A percentile compares a stretch with the other conserved stretches of the same genome.
These are phyloP conservation scores for Skeletonema tropicum DNA, from an alignment of 108 stramenopile species.

Conservation along the genomic window DNA sequence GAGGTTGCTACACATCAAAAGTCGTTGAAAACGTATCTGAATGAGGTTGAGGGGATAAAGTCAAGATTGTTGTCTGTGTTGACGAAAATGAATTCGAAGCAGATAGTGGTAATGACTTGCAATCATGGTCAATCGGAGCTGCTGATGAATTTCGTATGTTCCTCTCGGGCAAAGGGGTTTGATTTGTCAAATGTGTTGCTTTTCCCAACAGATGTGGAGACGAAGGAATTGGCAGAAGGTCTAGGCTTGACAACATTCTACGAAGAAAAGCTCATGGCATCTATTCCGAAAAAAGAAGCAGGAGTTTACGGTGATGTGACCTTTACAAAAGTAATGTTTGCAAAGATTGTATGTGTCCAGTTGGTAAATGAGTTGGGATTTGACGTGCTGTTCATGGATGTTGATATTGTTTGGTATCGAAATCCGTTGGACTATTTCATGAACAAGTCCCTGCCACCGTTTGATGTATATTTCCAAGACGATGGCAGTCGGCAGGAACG, in stretches of 20 bases:
- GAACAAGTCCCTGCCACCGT: not conserved
- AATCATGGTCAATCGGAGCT: conserved; percentile 50
- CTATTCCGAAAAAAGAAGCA: conserved; percentile 57
- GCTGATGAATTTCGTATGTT: conserved; percentile 52
- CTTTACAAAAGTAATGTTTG: conserved; percentile 86
- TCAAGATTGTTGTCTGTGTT: conserved; percentile 19
- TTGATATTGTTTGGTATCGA: conserved; percentile 14
- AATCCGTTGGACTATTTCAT: not conserved
- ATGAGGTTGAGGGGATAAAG: conserved; percentile 21
- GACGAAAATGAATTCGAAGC: conserved; percentile 17
- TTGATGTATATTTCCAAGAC: conserved; percentile 54
- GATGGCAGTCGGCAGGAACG: conserved; percentile 46
- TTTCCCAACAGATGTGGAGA: conserved; percentile 52
- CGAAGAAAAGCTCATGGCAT: conserved; percentile 50
- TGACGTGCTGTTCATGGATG: conserved; percentile 6
- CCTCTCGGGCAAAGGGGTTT: conserved; percentile 39
- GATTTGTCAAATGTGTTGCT: conserved; percentile 48
- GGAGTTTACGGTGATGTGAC: conserved; percentile 68
- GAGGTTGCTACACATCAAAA: conserved; percentile 21
- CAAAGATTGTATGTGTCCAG: conserved; percentile 62
- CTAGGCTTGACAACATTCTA: conserved; percentile 49
- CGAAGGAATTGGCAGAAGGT: conserved; percentile 49
- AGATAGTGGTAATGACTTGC: conserved; percentile 42
- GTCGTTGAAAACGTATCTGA: conserved; percentile 28
- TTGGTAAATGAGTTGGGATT: conserved; percentile 9